phyloP scores from a whole-genome alignment of 805 yeast genomes.

The Candida khao-thaluensis region DNA sequence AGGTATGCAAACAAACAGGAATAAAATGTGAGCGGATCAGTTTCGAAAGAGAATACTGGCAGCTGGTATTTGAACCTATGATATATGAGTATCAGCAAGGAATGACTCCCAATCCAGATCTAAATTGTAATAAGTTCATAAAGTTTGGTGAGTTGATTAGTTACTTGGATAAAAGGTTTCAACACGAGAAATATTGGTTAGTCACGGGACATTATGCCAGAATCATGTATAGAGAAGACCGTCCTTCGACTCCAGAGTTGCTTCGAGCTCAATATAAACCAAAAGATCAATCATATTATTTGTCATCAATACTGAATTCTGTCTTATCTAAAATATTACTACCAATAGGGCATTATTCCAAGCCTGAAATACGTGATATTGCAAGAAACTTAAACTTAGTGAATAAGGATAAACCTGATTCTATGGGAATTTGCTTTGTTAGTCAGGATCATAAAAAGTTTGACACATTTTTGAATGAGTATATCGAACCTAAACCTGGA shows the following conservation, averaged over 20 bases:
- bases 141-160: conserved; percentile 81
- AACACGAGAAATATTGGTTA: conserved; percentile 62
- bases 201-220: conserved; percentile 87
- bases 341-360: conserved; percentile 78
- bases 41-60: conserved; percentile 92
- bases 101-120: conserved; percentile 91
- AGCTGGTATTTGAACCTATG: conserved; percentile 91
- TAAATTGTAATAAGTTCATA: conserved; percentile 78
- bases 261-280: conserved; percentile 54
- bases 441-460: conserved; percentile 61
- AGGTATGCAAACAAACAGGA: conserved; percentile 55
- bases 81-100: conserved; percentile 68
- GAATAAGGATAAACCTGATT: conserved; percentile 81
- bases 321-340: conserved; percentile 54
- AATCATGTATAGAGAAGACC: conserved; percentile 34
- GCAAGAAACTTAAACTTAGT: conserved; percentile 57
- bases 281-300: conserved; percentile 91
- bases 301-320: conserved; percentile 59
- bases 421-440: conserved; percentile 94
- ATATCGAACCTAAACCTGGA: conserved; percentile 72
- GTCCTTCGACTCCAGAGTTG: conserved; percentile 42
- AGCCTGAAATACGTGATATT: conserved; percentile 68
- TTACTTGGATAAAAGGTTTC: conserved; percentile 43
- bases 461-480: conserved; percentile 70
- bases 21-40: conserved; percentile 76